Evolutionary conservation across 768 basidiomycete genomes (phyloP).

Genomic region (Agrocybe pediades): DNA sequence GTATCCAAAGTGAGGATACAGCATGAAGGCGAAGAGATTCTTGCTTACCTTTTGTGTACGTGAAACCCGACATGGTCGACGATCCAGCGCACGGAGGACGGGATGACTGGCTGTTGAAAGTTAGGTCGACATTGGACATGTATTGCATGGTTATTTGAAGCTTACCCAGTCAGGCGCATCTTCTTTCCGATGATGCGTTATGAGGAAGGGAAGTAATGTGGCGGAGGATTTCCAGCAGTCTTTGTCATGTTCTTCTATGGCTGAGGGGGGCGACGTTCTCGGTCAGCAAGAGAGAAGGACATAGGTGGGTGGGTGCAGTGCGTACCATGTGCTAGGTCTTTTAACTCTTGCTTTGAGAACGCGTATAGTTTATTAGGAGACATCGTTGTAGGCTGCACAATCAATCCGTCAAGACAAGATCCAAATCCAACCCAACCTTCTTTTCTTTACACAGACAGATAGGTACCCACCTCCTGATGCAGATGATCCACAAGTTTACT

Average conservation of each 20-base stretch:
- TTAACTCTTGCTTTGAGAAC: constrained; percentile 10
- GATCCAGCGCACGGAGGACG: constrained; percentile 14
- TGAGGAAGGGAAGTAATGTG: constrained; percentile 14
- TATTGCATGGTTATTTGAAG: background rate
- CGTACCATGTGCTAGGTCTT: constrained; percentile 10
- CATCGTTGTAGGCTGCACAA: constrained; percentile 2
- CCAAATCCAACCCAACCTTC: too few relatives aligned
- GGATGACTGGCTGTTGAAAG: constrained; percentile 6
- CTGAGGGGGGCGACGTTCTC: background rate
- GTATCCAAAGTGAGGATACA: background rate
- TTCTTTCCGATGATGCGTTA: constrained; percentile 15
- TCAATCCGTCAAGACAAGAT: background rate
- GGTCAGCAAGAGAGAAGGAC: background rate
- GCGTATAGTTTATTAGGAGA: background rate
- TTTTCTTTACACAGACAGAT: too few relatives aligned
- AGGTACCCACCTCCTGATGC: constrained; percentile 17
- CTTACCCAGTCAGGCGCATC: constrained; percentile 17
- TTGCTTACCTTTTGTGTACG: constrained; percentile 11
- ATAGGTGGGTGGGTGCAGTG: background rate
- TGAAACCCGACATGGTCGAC: constrained; percentile 9
- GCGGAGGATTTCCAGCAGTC: constrained; percentile 6
- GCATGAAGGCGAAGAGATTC: background rate
- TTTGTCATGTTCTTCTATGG: constrained; percentile 16
- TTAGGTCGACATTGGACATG: background rate
- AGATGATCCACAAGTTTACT: constrained; percentile 15